phyloP scores from a whole-genome alignment of 176 grass and related monocot species.

The Elaeis guineensis region DNA sequence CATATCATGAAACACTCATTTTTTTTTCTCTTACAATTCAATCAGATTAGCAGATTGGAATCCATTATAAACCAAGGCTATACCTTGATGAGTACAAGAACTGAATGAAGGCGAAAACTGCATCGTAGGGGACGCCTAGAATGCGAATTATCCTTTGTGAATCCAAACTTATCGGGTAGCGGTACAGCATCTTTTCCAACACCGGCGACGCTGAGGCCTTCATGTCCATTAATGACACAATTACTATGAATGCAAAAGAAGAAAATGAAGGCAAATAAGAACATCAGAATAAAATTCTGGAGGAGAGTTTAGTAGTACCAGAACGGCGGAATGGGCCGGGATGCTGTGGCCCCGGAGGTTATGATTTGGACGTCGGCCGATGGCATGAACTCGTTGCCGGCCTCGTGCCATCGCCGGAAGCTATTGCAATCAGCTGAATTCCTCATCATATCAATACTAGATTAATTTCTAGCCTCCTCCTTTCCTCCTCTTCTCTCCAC shows the following conservation, averaged over 20 bases:
- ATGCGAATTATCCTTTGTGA: conserved; percentile 36
- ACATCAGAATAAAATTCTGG: neutral
- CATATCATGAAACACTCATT: neutral
- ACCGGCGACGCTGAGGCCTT: conserved; percentile 69
- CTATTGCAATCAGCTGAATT: neutral
- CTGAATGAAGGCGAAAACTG: conserved; percentile 57
- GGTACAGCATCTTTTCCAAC: conserved; percentile 62
- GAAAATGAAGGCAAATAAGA: neutral
- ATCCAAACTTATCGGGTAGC: conserved; percentile 23
- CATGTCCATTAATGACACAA: neutral
- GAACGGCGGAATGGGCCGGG: conserved; percentile 60
- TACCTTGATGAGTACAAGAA: conserved; percentile 55
- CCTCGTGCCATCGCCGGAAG: conserved; percentile 5
- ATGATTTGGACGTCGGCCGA: conserved; percentile 50
- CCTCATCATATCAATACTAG: no score
- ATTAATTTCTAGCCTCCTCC: no score
- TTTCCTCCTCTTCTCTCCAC: no score
- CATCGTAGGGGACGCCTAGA: conserved; percentile 45
- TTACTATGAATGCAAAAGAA: no score
- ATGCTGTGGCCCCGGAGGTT: conserved; percentile 71
- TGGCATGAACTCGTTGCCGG: conserved; percentile 1
- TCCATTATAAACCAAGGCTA: no score
- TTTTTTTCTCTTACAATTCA: no score
- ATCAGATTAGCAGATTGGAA: no score
- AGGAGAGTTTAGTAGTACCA: conserved; percentile 31